Evolutionary conservation across 2,329 filamentous ascomycete species (phyloP), one percentile per base, ranked within the genome.

Genomic region (Trichocomaceae sp.): DNA sequence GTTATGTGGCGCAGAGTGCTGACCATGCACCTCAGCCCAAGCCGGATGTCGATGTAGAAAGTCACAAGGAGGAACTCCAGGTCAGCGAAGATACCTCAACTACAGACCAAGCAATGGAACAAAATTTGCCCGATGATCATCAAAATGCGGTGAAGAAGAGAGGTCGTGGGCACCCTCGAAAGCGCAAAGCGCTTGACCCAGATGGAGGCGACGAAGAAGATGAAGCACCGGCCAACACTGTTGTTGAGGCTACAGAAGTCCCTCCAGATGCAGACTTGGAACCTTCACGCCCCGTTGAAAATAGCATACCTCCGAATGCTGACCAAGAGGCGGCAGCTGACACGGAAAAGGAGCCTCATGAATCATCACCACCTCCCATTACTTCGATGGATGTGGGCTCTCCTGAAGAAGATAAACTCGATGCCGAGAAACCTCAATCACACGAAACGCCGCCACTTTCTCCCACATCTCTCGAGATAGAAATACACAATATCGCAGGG

Each of bases 401-500:
- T 23, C 45, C 50, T 22, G 29, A 19, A 8, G n/a, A 5, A 6
- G 17, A 5, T 13, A 17, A 26, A 22, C 9, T 15, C 13, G 17
- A 51, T 13, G 15, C 48, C 42, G 47, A 50, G 37, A 15, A 22
- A 9, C 10, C 22, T 31, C 15, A 33, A 41, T 23, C 29, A 7
- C 53, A 60, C 6, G 62, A 65, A 35, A 45, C 12, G 17, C 17
- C 7, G 39, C 15, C 22, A 19, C 39, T 26, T 6, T 22, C 17
- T 8, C 26, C 49, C 17, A 42, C 29, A 22, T 29, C 50, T 26
- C 29, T 60, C 22, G 52, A 61, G 47, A 62, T 70, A 6, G 62
- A 68, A 26, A 49, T 73, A 12, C 47, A 57, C 3, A 57, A 66
- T n/a, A 62, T 74, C 13, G 54, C 58, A 0, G 61, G 62, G 0